Conservation (phyloP, 768 basidiomycete genomes). For the Agrocybe pediades region DNA sequence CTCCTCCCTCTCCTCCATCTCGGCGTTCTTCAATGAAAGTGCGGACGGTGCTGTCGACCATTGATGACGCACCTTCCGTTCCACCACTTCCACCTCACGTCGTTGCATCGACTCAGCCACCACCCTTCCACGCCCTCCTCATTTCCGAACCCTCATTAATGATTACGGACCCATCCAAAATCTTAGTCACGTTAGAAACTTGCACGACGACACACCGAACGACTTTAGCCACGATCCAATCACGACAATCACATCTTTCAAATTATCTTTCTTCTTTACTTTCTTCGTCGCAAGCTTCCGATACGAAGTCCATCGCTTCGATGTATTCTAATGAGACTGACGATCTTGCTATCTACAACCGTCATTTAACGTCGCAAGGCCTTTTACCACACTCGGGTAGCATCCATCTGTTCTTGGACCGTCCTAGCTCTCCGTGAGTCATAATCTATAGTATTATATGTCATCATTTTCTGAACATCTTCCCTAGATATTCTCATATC, state of each 20-base stretch:
- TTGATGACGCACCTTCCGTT: slow-evolving; percentile 44
- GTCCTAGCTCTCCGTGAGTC: slow-evolving; percentile 78
- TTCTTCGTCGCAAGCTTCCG: slow-evolving; percentile 19
- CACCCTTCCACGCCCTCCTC: slow-evolving; percentile 68
- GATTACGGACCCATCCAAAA: slow-evolving; percentile 54
- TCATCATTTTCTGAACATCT: not conserved
- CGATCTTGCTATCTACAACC: slow-evolving; percentile 56
- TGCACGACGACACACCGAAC: slow-evolving; percentile 67
- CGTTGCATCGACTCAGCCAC: slow-evolving; percentile 42
- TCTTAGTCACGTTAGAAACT: slow-evolving; percentile 76
- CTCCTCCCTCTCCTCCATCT: slow-evolving; percentile 23
- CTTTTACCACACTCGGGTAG: slow-evolving; percentile 44
- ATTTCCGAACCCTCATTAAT: slow-evolving; percentile 56
- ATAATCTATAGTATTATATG: not conserved
- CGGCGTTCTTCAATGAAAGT: slow-evolving; percentile 42
- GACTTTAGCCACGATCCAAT: slow-evolving; percentile 64
- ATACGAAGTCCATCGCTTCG: slow-evolving; percentile 47
- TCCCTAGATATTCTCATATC: slow-evolving; percentile 66
- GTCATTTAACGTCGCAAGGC: slow-evolving; percentile 65
- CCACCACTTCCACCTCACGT: slow-evolving; percentile 52
- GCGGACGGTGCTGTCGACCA: slow-evolving; percentile 29
- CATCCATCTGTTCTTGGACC: slow-evolving; percentile 78
- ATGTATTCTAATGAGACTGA: slow-evolving; percentile 56
- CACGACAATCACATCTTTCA: slow-evolving; percentile 69
- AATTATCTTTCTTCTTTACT: slow-evolving; percentile 53